Evolutionary conservation across 306 rosid genomes (phyloP).

Genomic region (Trifolium dubium): DNA sequence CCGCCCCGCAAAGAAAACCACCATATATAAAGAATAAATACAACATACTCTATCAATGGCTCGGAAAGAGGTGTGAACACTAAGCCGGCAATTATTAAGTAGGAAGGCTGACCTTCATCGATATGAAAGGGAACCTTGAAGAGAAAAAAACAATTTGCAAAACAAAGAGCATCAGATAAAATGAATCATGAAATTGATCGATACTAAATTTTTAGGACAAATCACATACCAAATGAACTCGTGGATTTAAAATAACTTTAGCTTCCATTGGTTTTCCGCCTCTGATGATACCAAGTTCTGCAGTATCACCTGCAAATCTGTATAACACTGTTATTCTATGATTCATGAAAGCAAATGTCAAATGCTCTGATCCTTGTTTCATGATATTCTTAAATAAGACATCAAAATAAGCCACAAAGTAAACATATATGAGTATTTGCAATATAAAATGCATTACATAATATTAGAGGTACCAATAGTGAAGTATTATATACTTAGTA

Average conservation of each 20-base stretch:
- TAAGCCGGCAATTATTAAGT: constrained; percentile 90
- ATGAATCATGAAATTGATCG: constrained; percentile 35
- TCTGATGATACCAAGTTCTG: constrained; percentile 89
- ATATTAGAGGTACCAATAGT: constrained; percentile 11
- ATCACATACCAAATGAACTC: constrained; percentile 91
- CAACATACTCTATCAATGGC: constrained; percentile 87
- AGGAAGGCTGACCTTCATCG: constrained; percentile 91
- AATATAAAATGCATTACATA: neutral
- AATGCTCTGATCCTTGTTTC: constrained; percentile 31
- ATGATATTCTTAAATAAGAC: constrained; percentile 17
- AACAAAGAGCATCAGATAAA: constrained; percentile 43
- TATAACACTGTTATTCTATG: constrained; percentile 38
- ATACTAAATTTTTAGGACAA: constrained; percentile 36
- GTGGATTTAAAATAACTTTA: constrained; percentile 71
- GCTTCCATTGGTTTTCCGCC: constrained; percentile 69
- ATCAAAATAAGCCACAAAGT: neutral
- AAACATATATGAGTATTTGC: neutral
- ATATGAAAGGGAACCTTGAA: constrained; percentile 87
- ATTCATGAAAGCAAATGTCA: constrained; percentile 1
- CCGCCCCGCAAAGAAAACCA: neutral
- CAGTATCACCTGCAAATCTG: constrained; percentile 96
- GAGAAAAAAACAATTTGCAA: constrained; percentile 27
- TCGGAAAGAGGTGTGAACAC: constrained; percentile 99
- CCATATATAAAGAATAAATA: constrained; percentile 20
- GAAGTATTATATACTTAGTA: constrained; percentile 10